Conservation (phyloP, 306 rosid genomes). For the Gastrolobium bilobum region DNA sequence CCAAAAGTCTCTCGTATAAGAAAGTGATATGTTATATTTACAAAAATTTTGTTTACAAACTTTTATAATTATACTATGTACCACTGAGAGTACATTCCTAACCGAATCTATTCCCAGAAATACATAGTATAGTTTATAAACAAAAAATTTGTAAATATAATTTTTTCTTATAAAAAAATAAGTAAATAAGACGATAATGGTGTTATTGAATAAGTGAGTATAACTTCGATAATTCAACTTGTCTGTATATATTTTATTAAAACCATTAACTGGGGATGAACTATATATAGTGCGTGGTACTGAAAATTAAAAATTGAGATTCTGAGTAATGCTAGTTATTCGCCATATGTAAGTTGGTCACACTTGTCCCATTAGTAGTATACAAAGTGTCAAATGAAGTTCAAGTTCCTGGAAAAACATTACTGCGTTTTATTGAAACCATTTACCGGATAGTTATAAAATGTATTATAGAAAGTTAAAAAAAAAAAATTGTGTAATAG, state of each 20-base stretch:
- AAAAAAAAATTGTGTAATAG: too few relatives aligned
- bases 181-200: neutral
- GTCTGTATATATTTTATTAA: neutral
- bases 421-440: too few relatives aligned
- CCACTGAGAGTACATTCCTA: too few relatives aligned
- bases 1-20: neutral
- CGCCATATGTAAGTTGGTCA: neutral
- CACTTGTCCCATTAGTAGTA: neutral
- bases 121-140: too few relatives aligned
- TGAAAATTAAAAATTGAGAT: neutral
- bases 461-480: too few relatives aligned
- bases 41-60: too few relatives aligned
- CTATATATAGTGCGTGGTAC: neutral
- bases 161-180: neutral
- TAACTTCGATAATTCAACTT: neutral
- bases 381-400: neutral
- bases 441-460: too few relatives aligned
- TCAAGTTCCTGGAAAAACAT: neutral
- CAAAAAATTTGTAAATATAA: too few relatives aligned
- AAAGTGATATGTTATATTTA: too few relatives aligned
- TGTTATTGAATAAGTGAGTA: slow-evolving; percentile 8
- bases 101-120: too few relatives aligned
- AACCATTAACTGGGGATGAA: neutral
- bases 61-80: too few relatives aligned
- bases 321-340: neutral